Base-by-base conservation (phyloP, 352 stramenopile species). In the Phytopythium boreale region DNA sequence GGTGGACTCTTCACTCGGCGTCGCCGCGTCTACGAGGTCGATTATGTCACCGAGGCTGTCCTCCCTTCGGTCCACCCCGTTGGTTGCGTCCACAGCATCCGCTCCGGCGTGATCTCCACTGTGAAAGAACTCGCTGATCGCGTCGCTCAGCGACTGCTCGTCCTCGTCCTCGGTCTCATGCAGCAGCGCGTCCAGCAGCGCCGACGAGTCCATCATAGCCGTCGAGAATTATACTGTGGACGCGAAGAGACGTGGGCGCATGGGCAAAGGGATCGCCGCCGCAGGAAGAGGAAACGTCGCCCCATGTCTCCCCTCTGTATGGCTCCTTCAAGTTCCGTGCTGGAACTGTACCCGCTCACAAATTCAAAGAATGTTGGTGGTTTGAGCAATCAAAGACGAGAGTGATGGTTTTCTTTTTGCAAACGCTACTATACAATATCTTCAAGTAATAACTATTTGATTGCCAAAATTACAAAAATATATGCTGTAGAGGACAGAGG, bases 131-230 rank as follows among this genome's bases (percentile, higher is more conserved):
- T n/a, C 41, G 41, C 41, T 22, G 41, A 12, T n/a, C 7, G n/a
- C 47, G 10, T 1, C 26, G 51, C 14, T 37, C 52, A 29, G 52
- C 34, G 19, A 2, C 31, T 24, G 34, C 34, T 46, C 55, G 34
- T 49, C 56, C 39, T 61, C 56, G 36, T 24, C 36, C 37, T 61
- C 56, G 7, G 36, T 52, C 31, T 61, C 56, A n/a, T 39, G 37
- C 24, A 61, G 37, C 56, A 61, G 37, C 37, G 56, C 56, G 36
- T 61, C 56, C 56, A 61, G 56, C 56, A 61, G 37, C 56, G 15
- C 51, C 27, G 27, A 43, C 27, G 51, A 27, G 29, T 57, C 29
- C 51, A 24, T n/a, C 53, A 61, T 61, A 24, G 12, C n/a, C 6
- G 31, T n/a, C n/a, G n/a, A n/a, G n/a, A n/a, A n/a, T n/a, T n/a